Base-by-base conservation (phyloP, 768 basidiomycete genomes). In the Mycena vulgaris region DNA sequence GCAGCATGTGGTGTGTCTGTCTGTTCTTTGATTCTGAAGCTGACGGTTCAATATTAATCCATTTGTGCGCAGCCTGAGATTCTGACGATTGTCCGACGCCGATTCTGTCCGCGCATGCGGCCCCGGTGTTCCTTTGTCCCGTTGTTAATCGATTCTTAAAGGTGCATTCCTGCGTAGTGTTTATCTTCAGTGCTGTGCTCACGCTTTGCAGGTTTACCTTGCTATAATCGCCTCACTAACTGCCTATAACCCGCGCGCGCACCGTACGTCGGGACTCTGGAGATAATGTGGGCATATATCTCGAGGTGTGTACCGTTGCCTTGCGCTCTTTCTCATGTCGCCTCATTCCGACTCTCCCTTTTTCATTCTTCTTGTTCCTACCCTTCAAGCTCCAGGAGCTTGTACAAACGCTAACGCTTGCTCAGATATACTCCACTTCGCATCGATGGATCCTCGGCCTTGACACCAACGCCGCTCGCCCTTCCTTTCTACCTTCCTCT, bases 91-190 rank as follows among this genome's bases (percentile, higher is more conserved):
- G 56, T 40, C 56, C 37, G 25, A 40, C 23, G 56, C 25, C 25
- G 56, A 57, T 25, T 56, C 33, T 40, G 56, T 40, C 56, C 56
- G 27, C 56, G 25, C 37, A 57, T 56, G 53, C 35, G 53, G 35
- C 5, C 33, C 56, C 37, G 37, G 37, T 40, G 37, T 57, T 57
- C 53, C 10, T 37, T 56, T 53, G 40, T 42, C 40, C 40, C 10
- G 40, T 42, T 42, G 19, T 42, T 42, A 42, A 42, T 42, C 40
- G 40, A 17, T 42, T 42, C 14, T 42, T 42, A 42, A 19, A 47
- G 45, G 45, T 47, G 45, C 45, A 47, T 47, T 47, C 45, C 45
- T 17, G 19, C 40, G n/a, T n/a, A n/a, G n/a, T n/a, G n/a, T n/a
- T n/a, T n/a, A n/a, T n/a, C n/a, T n/a, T n/a, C n/a, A n/a, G n/a